A percentile compares a stretch with the other conserved stretches of the same genome.
phyloP scores from a whole-genome alignment of 441 rosid species.

The Mallotus japonicus region DNA sequence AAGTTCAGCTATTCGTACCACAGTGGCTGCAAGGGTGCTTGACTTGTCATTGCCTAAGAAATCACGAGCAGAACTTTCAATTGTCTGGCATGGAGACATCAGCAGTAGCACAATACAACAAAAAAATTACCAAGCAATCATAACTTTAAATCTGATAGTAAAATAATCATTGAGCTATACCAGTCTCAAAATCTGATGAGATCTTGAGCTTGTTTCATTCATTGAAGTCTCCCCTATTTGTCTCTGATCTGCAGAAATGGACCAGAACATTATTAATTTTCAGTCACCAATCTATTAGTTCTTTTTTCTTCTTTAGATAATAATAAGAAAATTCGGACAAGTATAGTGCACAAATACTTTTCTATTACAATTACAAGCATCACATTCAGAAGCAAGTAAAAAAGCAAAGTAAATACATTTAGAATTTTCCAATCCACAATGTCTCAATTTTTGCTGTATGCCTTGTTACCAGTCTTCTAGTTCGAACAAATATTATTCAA shows the following conservation, averaged over 20 bases:
- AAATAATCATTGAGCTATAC: conserved; percentile 42
- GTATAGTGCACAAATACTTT: too few relatives aligned
- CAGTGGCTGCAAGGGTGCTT: conserved; percentile 75
- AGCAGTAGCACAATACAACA: conserved; percentile 17
- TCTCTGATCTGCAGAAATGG: conserved; percentile 75
- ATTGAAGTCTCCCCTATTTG: conserved; percentile 91
- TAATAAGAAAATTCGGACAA: too few relatives aligned
- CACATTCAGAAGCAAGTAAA: too few relatives aligned
- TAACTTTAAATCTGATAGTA: conserved; percentile 9
- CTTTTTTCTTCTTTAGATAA: too few relatives aligned
- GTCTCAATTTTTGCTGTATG: too few relatives aligned
- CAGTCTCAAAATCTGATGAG: conserved; percentile 95
- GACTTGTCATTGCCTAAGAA: conserved; percentile 57
- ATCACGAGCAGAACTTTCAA: conserved; percentile 81
- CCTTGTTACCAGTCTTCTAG: not conserved
- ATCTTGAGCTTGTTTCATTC: conserved; percentile 92
- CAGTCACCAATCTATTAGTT: conserved; percentile 15
- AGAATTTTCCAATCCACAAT: too few relatives aligned
- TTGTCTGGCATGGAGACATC: conserved; percentile 48
- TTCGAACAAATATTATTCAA: not conserved
- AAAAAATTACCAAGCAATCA: conserved; percentile 9
- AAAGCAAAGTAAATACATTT: too few relatives aligned
- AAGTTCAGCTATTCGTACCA: conserved; percentile 44
- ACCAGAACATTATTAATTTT: conserved; percentile 15
- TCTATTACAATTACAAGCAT: too few relatives aligned